phyloP scores from a whole-genome alignment of 2,329 filamentous ascomycete genomes.

The Uncinocarpus reesii region DNA sequence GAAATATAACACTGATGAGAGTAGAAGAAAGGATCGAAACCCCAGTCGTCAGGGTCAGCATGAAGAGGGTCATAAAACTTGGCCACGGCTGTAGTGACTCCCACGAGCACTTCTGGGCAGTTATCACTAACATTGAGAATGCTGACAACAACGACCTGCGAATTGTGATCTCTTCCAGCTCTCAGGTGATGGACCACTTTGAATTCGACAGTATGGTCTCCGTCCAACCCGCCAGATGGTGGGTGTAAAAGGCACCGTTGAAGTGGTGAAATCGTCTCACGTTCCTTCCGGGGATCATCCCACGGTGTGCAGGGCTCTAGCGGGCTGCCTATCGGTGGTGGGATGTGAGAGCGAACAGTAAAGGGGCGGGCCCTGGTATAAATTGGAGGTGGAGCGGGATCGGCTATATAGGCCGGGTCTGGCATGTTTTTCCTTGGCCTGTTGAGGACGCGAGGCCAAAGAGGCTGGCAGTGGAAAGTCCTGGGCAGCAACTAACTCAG shows the following conservation, averaged over 20 bases:
- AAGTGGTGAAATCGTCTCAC: background rate
- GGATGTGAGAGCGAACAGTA: too few relatives aligned
- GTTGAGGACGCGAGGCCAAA: too few relatives aligned
- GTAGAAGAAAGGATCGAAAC: background rate
- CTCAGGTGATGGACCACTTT: background rate
- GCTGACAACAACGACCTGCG: background rate
- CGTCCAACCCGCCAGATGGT: background rate
- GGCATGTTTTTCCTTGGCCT: too few relatives aligned
- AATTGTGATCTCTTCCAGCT: background rate
- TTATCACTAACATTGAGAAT: background rate
- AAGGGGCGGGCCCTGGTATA: too few relatives aligned
- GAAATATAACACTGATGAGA: too few relatives aligned
- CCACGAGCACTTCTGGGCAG: background rate
- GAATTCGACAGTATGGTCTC: background rate
- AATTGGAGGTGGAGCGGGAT: too few relatives aligned
- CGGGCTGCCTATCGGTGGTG: too few relatives aligned
- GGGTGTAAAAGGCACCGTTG: background rate
- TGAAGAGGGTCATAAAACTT: constrained; percentile 7
- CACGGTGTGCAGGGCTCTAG: too few relatives aligned
- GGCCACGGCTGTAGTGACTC: background rate
- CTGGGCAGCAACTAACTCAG: too few relatives aligned
- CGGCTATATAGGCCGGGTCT: too few relatives aligned
- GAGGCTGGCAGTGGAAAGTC: too few relatives aligned
- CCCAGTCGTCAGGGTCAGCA: background rate
- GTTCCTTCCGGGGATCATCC: too few relatives aligned